Conservation (phyloP, 495 filamentous ascomycete genomes). For the Podospora appendiculata region DNA sequence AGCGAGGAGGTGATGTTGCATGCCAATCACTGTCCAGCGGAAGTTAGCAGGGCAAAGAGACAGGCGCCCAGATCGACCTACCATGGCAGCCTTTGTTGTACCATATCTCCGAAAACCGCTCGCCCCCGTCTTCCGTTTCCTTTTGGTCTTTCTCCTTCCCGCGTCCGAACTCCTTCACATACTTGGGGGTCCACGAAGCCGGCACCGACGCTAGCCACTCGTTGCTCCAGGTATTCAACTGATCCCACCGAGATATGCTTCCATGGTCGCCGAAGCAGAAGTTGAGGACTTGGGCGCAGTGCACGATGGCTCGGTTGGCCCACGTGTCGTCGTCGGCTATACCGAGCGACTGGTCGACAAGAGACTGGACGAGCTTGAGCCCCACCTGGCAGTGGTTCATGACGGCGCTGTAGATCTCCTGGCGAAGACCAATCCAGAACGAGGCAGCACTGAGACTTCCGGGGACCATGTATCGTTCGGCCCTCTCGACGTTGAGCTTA, state of each 20-base stretch:
- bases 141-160: too few relatives aligned
- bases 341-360: slow-evolving; percentile 36
- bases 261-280: slow-evolving; percentile 35
- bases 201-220: slow-evolving; percentile 28
- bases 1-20: slow-evolving; percentile 48
- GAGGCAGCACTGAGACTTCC: slow-evolving; percentile 41
- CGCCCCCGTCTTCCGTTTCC: neutral
- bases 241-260: slow-evolving; percentile 23
- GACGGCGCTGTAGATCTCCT: slow-evolving; percentile 50
- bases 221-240: slow-evolving; percentile 21
- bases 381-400: slow-evolving; percentile 39
- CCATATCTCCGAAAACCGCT: slow-evolving; percentile 39
- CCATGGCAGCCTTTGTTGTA: slow-evolving; percentile 41
- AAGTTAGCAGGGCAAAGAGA: too few relatives aligned
- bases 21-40: slow-evolving; percentile 34
- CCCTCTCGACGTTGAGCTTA: slow-evolving; percentile 32
- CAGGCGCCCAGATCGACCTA: slow-evolving; percentile 11
- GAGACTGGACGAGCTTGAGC: slow-evolving; percentile 29
- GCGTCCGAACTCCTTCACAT: too few relatives aligned
- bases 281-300: slow-evolving; percentile 46
- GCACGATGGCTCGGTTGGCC: slow-evolving; percentile 47
- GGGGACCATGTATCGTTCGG: slow-evolving; percentile 23
- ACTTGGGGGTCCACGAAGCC: slow-evolving; percentile 26
- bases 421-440: slow-evolving; percentile 51
- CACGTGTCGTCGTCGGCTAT: slow-evolving; percentile 39